A percentile compares a stretch with the other conserved stretches of the same genome.
Conservation (phyloP, 1,284 basidiomycete genomes). For the Ceratobasidium sp. region DNA sequence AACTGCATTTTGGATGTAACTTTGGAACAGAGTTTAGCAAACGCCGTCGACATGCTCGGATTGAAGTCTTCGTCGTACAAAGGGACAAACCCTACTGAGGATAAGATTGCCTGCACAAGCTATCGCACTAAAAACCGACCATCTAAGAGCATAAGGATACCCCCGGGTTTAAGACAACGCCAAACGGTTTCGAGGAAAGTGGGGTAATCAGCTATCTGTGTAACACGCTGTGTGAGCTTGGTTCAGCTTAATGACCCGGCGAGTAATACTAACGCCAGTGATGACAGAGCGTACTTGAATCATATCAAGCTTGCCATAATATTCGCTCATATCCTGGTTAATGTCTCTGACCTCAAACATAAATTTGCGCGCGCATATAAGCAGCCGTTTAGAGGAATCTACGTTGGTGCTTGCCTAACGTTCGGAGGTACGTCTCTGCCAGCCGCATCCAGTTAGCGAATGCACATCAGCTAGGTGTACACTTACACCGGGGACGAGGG, state of each 20-base stretch:
- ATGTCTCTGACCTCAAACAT: constrained; percentile 43
- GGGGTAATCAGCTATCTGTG: constrained; percentile 1
- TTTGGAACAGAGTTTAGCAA: neutral
- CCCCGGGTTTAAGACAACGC: constrained; percentile 34
- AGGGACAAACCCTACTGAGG: neutral
- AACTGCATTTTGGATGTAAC: neutral
- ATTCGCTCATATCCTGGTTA: constrained; percentile 33
- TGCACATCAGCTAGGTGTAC: neutral
- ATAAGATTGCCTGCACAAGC: neutral
- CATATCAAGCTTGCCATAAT: constrained; percentile 41
- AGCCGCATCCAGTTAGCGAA: neutral
- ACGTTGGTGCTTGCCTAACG: neutral
- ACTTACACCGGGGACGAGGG: constrained; percentile 27
- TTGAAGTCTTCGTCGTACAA: constrained; percentile 18
- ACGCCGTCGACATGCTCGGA: neutral
- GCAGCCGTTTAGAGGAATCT: neutral
- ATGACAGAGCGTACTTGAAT: constrained; percentile 34
- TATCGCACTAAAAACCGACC: neutral
- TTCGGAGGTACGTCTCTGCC: constrained; percentile 1
- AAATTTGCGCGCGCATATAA: neutral
- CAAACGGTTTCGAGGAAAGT: neutral
- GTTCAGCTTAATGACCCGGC: neutral
- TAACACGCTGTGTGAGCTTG: neutral
- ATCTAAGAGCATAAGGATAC: constrained; percentile 12
- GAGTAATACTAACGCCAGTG: constrained; percentile 11